These are phyloP conservation scores for Kodamaea laetipori DNA, from an alignment of 805 yeast genomes.

Conservation along the genomic window DNA sequence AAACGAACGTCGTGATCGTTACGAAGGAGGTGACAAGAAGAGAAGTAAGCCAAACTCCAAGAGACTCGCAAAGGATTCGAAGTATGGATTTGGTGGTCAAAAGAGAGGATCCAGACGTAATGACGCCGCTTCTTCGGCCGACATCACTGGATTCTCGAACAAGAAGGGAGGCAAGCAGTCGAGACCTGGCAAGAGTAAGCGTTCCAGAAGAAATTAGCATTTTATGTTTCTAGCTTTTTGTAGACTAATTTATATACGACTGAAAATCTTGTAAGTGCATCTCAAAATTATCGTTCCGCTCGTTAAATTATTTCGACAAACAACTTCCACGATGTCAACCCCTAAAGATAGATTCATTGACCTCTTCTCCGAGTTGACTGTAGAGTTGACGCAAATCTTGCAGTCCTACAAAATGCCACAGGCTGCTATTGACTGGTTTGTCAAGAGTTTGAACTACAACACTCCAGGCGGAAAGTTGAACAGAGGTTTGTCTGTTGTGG, in stretches of 20 bases:
- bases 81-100: conserved; percentile 78
- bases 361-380: conserved; percentile 76
- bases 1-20: conserved; percentile 33
- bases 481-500: conserved; percentile 94
- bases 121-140: conserved; percentile 70
- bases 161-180: conserved; percentile 36
- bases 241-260: neutral
- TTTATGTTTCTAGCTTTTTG: neutral
- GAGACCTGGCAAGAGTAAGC: conserved; percentile 48
- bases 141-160: conserved; percentile 58
- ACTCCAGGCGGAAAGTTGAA: conserved; percentile 96
- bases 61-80: conserved; percentile 69
- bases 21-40: conserved; percentile 52
- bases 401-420: conserved; percentile 75
- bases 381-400: conserved; percentile 67
- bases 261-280: neutral
- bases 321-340: conserved; percentile 12
- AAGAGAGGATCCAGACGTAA: conserved; percentile 74
- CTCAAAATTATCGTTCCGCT: conserved; percentile 5
- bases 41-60: conserved; percentile 62
- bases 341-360: conserved; percentile 59
- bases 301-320: conserved; percentile 1
- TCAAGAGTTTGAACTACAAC: conserved; percentile 72
- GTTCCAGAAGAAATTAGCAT: conserved; percentile 29
- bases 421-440: conserved; percentile 87